Conservation (phyloP, 2,329 filamentous ascomycete species). For the Raffaelea arxii region DNA sequence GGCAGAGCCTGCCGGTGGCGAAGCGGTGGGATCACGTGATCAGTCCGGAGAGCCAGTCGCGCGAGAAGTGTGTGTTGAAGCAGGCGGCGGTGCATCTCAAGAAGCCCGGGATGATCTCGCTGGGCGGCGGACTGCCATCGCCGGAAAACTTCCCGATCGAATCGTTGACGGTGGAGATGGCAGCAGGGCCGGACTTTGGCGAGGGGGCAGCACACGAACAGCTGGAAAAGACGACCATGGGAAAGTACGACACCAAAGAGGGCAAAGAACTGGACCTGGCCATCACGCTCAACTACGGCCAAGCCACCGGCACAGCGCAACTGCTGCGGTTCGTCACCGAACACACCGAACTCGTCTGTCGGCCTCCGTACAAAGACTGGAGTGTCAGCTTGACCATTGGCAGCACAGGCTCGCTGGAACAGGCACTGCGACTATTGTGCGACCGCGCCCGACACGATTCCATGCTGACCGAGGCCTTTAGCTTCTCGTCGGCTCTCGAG, state of each 20-base stretch:
- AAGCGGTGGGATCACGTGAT: slow-evolving; percentile 69
- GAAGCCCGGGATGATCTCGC: slow-evolving; percentile 76
- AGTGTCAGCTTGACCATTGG: slow-evolving; percentile 72
- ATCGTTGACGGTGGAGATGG: slow-evolving; percentile 64
- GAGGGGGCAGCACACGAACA: slow-evolving; percentile 49
- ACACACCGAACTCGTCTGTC: slow-evolving; percentile 85
- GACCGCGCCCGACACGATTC: slow-evolving; percentile 60
- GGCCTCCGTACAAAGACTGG: slow-evolving; percentile 88
- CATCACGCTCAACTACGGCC: slow-evolving; percentile 87
- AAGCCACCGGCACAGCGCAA: slow-evolving; percentile 77
- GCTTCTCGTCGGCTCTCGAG: slow-evolving; percentile 65
- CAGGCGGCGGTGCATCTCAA: slow-evolving; percentile 69
- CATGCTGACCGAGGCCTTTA: slow-evolving; percentile 82
- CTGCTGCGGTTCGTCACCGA: slow-evolving; percentile 86
- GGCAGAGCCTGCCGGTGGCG: slow-evolving; percentile 59
- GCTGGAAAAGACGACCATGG: slow-evolving; percentile 54
- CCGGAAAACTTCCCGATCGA: slow-evolving; percentile 90
- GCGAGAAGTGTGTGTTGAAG: slow-evolving; percentile 67
- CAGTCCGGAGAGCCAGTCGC: slow-evolving; percentile 49
- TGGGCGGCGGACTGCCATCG: slow-evolving; percentile 85
- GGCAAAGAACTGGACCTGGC: slow-evolving; percentile 57
- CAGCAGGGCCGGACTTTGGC: slow-evolving; percentile 58
- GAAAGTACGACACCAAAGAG: slow-evolving; percentile 66
- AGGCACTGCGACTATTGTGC: slow-evolving; percentile 73
- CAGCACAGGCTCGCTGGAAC: slow-evolving; percentile 78